These are phyloP conservation scores for Colletotrichum somersetense DNA, from an alignment of 2,329 filamentous ascomycete species.

Conservation along the genomic window DNA sequence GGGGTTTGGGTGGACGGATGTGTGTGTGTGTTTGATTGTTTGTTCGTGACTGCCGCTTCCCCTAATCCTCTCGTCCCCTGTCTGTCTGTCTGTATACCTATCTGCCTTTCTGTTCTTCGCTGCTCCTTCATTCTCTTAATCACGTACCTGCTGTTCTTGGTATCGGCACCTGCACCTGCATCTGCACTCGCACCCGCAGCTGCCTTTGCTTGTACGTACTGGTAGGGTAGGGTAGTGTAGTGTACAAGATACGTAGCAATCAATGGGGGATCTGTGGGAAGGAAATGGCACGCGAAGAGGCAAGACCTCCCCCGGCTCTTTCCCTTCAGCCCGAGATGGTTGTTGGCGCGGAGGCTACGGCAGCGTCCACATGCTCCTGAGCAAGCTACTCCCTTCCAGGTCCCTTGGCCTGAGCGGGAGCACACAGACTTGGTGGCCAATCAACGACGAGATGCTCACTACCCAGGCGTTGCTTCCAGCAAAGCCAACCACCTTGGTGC, in stretches of 20 bases:
- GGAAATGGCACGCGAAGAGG: conserved; percentile 3
- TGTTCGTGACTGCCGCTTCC: neutral
- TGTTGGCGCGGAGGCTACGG: conserved; percentile 34
- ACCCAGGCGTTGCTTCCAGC: conserved; percentile 24
- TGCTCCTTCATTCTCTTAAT: neutral
- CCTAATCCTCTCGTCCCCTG: neutral
- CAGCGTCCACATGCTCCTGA: conserved; percentile 20
- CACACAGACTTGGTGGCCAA: conserved; percentile 24
- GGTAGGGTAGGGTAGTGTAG: too few relatives aligned
- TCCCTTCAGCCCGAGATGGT: neutral
- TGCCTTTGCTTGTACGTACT: too few relatives aligned
- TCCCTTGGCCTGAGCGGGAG: neutral
- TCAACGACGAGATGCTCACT: neutral
- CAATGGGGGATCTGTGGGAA: conserved; percentile 18
- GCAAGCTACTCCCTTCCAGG: neutral
- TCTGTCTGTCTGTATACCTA: neutral
- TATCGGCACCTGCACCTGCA: neutral
- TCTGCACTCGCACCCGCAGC: conserved; percentile 7
- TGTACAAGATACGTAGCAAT: neutral
- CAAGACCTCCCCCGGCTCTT: neutral
- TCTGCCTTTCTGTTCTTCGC: neutral
- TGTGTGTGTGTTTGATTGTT: neutral
- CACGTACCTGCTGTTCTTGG: conserved; percentile 6
- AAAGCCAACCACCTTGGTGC: conserved; percentile 25
- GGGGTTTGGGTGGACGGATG: neutral